Base-by-base conservation (phyloP, 2,329 filamentous ascomycete genomes). In the Plectosphaerella sp. region DNA sequence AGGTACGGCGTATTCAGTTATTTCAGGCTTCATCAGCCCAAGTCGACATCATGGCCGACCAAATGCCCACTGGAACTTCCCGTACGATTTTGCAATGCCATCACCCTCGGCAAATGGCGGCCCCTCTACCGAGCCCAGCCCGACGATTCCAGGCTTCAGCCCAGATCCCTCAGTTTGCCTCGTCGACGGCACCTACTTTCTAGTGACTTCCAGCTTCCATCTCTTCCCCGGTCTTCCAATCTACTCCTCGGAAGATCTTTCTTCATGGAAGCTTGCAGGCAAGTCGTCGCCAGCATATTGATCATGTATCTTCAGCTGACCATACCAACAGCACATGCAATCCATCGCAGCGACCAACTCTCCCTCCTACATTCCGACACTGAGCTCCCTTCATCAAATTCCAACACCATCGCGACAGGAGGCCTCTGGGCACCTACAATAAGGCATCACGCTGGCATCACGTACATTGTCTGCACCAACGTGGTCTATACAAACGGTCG, bases 161-260 rank as follows among this genome's bases (percentile, higher is more conserved):
- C 49, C 49, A 20, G 49, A 51, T 35, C 49, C 49, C 9, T 51
- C 43, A 5, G 39, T 51, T 10, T 46, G 42, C 20, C 12, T 45
- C 3, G 18, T 51, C 24, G 33, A 33, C 16, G 3, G 24, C 20
- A 20, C 16, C 5, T 51, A 39, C 33, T 51, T 22, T 20, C 18
- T 51, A 14, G 49, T 46, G 10, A 51, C 42, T 6, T 42, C 10
- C 6, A 51, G 49, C 42, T 81, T 83, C 58, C 83, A 83, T 59
- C 73, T 82, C 5, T 84, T 83, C 58, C 72, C 82, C 0, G 80
- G 82, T 16, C 66, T 73, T 0, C 75, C 78, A 48, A 65, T 65
- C 15, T 65, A 66, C 49, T 59, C 60, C 15, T 70, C 67, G 5
- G 62, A 61, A 24, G 62, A 71, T 50, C 57, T 71, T 1, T 39